Evolutionary conservation across 208 protist genomes (phyloP), one percentile per base, ranked within the genome.

Genomic region (Phytomonas serpens): DNA sequence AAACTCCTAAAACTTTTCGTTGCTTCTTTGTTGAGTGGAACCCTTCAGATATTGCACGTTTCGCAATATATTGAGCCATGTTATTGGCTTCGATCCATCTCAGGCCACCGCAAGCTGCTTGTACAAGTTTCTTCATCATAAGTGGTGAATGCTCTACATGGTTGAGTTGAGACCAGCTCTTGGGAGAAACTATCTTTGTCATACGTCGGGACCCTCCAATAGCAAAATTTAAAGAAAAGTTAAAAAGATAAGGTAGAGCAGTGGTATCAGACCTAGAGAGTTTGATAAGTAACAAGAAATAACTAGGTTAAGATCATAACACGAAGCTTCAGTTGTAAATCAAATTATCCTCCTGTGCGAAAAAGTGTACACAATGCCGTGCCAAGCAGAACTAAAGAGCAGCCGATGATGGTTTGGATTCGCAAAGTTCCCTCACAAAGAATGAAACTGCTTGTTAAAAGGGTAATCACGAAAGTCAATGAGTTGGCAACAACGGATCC

Each of bases 121-220:
- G 91, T 34, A 91, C 76, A 11, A 96, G 79, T 57, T 82, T 80
- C 61, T 92, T 93, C 81, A 92, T 84, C 91, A 96, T 96, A 4
- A 94, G 74, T 52, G 88, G 89, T n/a, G 88, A 88, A 63, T 96
- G 91, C 71, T 96, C 88, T 0, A 92, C 85, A 10, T 79, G 79
- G 62, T 92, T 86, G 65, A 87, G 62, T 29, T 79, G 51, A 16
- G 83, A 82, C 90, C 90, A 95, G 19, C 79, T 77, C 67, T 64
- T 63, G 29, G 90, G 90, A 23, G 78, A 65, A n/a, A 92, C 85
- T 40, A 95, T 88, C 11, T 77, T 73, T 51, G 82, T 93, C 79
- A 93, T 85, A 11, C 30, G 40, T 2, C 52, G 11, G 34, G 14
- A 34, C 5, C 4, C 13, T 70, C 67, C 47, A 27, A 74, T 37